A percentile compares a stretch with the other conserved stretches of the same genome.
Evolutionary conservation across 208 protist genomes (phyloP).

Genomic region (Acanthamoeba healyi): DNA sequence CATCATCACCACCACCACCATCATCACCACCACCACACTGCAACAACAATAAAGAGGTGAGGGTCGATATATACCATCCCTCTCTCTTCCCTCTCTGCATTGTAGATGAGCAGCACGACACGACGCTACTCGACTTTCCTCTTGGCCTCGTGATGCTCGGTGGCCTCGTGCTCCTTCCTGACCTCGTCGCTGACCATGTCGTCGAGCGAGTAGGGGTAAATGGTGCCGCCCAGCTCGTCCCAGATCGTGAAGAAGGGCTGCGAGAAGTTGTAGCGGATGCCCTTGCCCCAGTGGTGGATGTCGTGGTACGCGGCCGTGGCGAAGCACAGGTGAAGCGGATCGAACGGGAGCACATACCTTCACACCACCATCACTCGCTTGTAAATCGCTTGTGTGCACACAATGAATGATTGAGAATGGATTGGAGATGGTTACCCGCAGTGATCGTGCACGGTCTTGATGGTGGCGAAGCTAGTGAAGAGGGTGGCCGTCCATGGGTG

Average conservation of each 20-base stretch:
- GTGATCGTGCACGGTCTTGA: constrained; percentile 70
- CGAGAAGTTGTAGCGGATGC: constrained; percentile 74
- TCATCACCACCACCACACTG: neutral
- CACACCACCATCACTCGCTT: no score
- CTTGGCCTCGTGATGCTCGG: neutral
- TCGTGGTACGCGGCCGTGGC: constrained; percentile 62
- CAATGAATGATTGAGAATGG: no score
- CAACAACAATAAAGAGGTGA: neutral
- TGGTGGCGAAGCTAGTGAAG: constrained; percentile 46
- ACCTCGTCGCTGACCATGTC: constrained; percentile 35
- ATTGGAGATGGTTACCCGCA: constrained; percentile 5
- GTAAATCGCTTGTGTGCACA: no score
- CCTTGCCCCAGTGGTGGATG: constrained; percentile 64
- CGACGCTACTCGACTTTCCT: constrained; percentile 3
- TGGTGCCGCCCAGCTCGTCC: constrained; percentile 66
- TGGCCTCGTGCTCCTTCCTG: neutral
- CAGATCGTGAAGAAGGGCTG: constrained; percentile 76
- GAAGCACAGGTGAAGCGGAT: constrained; percentile 46
- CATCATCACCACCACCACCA: neutral
- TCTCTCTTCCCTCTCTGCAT: no score
- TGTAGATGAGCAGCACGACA: no score
- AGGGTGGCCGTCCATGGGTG: constrained; percentile 42
- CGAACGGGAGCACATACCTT: constrained; percentile 43
- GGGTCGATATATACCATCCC: neutral
- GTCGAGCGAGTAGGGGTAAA: constrained; percentile 34